Conservation (phyloP, 257 asterid genomes). For the Fraxinus quadrangulata region DNA sequence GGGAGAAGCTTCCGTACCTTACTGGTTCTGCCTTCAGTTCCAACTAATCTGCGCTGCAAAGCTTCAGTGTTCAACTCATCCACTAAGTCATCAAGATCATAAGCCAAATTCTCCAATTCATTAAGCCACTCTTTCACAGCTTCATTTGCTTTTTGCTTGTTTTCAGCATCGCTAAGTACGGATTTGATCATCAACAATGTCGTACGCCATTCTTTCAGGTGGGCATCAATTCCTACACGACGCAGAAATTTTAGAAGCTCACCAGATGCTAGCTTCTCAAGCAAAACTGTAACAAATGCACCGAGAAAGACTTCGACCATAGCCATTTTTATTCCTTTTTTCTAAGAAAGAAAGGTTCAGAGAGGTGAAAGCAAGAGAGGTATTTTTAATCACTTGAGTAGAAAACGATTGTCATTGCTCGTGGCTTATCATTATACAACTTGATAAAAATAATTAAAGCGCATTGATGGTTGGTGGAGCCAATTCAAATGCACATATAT, state of each 20-base stretch:
- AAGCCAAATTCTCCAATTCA: constrained; percentile 8
- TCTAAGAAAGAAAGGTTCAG: too few relatives aligned
- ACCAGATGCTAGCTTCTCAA: neutral
- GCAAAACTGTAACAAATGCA: neutral
- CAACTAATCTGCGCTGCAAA: neutral
- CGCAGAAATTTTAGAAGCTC: neutral
- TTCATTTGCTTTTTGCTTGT: neutral
- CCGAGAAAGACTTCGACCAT: constrained; percentile 8
- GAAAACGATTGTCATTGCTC: too few relatives aligned
- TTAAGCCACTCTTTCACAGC: constrained; percentile 21
- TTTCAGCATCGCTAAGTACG: neutral
- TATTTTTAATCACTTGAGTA: too few relatives aligned
- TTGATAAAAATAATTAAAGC: too few relatives aligned
- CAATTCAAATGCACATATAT: neutral
- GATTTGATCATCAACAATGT: too few relatives aligned
- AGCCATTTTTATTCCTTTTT: neutral
- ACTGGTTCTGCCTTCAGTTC: too few relatives aligned
- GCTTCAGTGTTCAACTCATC: constrained; percentile 29
- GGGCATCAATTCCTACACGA: neutral
- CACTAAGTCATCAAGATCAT: constrained; percentile 14
- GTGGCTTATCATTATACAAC: too few relatives aligned
- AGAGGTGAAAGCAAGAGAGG: too few relatives aligned
- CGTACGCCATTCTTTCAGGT: too few relatives aligned
- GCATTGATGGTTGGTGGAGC: neutral
- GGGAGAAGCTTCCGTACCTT: constrained; percentile 4